Evolutionary conservation across 139 green algal genomes (phyloP).

Genomic region (Gonium pectorale): DNA sequence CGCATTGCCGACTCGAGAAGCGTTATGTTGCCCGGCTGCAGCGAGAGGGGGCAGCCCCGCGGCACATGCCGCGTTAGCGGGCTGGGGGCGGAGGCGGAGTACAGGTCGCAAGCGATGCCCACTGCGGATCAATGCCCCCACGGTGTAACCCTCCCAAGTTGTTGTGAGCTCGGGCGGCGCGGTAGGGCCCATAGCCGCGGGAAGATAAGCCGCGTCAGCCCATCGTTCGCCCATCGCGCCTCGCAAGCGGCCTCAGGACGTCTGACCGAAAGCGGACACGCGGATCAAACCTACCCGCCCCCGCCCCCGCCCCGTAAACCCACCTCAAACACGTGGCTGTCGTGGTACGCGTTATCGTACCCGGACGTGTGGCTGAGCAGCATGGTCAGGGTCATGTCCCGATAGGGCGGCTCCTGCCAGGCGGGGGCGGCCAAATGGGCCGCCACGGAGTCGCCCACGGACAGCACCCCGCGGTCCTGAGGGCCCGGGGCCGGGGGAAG

Average conservation of each 20-base stretch:
- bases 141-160: too few relatives aligned
- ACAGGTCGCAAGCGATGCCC: too few relatives aligned
- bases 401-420: neutral
- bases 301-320: neutral
- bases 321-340: neutral
- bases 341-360: neutral
- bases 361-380: neutral
- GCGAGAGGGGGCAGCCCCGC: neutral
- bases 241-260: too few relatives aligned
- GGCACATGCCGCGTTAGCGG: neutral
- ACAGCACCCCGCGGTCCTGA: neutral
- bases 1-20: neutral
- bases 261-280: too few relatives aligned
- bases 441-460: neutral
- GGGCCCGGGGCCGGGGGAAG: neutral
- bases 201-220: too few relatives aligned
- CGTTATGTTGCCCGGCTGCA: neutral
- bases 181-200: too few relatives aligned
- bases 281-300: too few relatives aligned
- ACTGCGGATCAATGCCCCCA: too few relatives aligned
- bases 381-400: neutral
- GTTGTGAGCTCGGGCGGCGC: too few relatives aligned
- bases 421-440: neutral
- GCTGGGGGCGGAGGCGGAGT: neutral
- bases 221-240: too few relatives aligned